Conservation (phyloP, 352 stramenopile genomes). For the Pythium vanterpoolii region DNA sequence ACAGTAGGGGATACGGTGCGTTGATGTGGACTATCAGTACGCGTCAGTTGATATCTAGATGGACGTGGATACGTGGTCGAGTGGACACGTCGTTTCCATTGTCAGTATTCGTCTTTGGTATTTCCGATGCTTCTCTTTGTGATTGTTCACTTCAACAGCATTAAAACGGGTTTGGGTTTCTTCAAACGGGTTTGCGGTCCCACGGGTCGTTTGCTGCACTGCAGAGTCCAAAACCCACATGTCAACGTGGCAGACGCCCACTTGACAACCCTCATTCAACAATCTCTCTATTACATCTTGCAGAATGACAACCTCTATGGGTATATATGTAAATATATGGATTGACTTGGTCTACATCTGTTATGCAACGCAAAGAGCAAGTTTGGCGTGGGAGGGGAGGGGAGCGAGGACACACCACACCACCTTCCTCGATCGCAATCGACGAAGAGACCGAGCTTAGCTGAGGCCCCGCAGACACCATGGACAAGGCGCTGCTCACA, state of each 20-base stretch:
- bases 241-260: constrained; percentile 23
- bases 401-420: not conserved
- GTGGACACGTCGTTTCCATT: not conserved
- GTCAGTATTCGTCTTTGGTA: not conserved
- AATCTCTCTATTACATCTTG: not conserved
- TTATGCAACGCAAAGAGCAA: not conserved
- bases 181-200: not conserved
- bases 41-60: not conserved
- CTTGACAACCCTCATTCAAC: constrained; percentile 13
- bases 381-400: not conserved
- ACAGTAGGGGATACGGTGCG: not conserved
- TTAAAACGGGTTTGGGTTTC: constrained; percentile 3
- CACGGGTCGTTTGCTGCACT: not conserved
- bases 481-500: constrained; percentile 92
- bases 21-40: not conserved
- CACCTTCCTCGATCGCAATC: not conserved
- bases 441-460: not conserved
- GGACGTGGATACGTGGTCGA: not conserved
- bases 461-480: no score
- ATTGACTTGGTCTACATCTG: not conserved
- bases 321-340: constrained; percentile 11
- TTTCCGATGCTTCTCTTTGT: not conserved
- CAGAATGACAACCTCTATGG: not conserved
- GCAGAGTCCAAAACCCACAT: not conserved
- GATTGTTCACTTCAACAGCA: constrained; percentile 3